Conservation (phyloP, 2,329 filamentous ascomycete species). For the Colletotrichum gloeosporioides region DNA sequence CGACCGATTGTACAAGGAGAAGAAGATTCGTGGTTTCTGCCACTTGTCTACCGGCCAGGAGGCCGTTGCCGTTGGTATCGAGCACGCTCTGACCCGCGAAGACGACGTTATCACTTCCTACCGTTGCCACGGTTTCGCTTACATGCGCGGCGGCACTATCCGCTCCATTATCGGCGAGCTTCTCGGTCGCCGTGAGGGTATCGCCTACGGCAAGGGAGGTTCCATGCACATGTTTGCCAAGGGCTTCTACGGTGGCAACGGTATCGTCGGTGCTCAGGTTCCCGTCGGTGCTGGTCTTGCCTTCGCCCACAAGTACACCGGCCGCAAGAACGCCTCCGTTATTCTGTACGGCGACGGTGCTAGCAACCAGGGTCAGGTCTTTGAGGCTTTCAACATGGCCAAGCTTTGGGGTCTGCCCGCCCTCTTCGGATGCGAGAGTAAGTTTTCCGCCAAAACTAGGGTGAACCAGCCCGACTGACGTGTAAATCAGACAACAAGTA, state of each 20-base stretch:
- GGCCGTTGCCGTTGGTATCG: constrained; percentile 95
- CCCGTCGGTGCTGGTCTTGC: constrained; percentile 95
- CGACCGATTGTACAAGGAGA: constrained; percentile 99
- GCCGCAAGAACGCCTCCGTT: constrained; percentile 83
- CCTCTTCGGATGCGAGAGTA: constrained; percentile 98
- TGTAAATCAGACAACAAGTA: constrained; percentile 91
- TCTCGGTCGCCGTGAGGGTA: constrained; percentile 92
- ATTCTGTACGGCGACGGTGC: constrained; percentile 97
- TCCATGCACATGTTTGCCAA: constrained; percentile 99
- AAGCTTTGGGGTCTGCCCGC: constrained; percentile 98
- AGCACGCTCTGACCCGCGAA: constrained; percentile 88
- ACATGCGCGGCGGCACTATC: constrained; percentile 92
- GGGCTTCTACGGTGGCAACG: constrained; percentile 98
- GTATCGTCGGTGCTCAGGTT: constrained; percentile 98
- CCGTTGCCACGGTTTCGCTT: constrained; percentile 96
- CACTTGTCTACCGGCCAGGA: constrained; percentile 98
- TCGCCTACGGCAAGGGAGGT: constrained; percentile 97
- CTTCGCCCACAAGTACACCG: constrained; percentile 95
- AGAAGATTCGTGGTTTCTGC: constrained; percentile 99
- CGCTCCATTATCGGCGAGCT: constrained; percentile 96
- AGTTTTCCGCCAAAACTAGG: constrained; percentile 41
- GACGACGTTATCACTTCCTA: constrained; percentile 98
- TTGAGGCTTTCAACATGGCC: constrained; percentile 99
- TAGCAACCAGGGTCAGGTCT: constrained; percentile 98
- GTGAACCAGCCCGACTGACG: constrained; percentile 28